phyloP scores from a whole-genome alignment of 768 basidiomycete genomes.

The Trametes punicea region DNA sequence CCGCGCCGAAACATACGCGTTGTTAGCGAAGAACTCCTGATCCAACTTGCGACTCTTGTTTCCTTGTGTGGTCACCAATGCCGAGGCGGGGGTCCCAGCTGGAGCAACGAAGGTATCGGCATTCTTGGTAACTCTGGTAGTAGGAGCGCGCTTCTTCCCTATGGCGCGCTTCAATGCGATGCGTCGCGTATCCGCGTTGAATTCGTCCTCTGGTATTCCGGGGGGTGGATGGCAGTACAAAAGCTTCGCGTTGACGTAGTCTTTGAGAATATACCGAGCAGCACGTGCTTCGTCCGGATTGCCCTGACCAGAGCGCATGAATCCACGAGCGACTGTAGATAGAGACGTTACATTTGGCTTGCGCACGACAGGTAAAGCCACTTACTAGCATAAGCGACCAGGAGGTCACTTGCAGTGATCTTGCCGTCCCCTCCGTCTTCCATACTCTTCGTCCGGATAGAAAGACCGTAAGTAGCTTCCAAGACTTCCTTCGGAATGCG shows the following conservation, averaged over 20 bases:
- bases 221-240: constrained; percentile 92
- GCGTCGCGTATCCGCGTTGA: constrained; percentile 71
- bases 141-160: constrained; percentile 87
- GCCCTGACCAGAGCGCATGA: constrained; percentile 89
- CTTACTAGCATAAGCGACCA: constrained; percentile 92
- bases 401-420: constrained; percentile 72
- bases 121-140: constrained; percentile 78
- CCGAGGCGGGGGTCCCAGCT: constrained; percentile 31
- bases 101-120: constrained; percentile 77
- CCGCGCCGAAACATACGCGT: constrained; percentile 47
- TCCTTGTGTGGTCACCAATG: constrained; percentile 26
- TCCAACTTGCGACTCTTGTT: constrained; percentile 71
- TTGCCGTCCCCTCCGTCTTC: constrained; percentile 87
- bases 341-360: constrained; percentile 16
- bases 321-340: constrained; percentile 81
- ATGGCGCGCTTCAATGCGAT: constrained; percentile 53
- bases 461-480: constrained; percentile 88
- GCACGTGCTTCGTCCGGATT: constrained; percentile 96
- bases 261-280: constrained; percentile 89
- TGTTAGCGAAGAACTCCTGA: constrained; percentile 72
- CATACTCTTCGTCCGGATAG: constrained; percentile 54
- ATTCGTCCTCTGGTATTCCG: constrained; percentile 54
- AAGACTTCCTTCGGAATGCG: constrained; percentile 79
- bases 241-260: constrained; percentile 93
- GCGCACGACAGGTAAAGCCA: constrained; percentile 20